A percentile compares a stretch with the other conserved stretches of the same genome.
These are phyloP conservation scores for Plectosphaerella sp. DNA, from an alignment of 2,329 filamentous ascomycete genomes.

Conservation along the genomic window DNA sequence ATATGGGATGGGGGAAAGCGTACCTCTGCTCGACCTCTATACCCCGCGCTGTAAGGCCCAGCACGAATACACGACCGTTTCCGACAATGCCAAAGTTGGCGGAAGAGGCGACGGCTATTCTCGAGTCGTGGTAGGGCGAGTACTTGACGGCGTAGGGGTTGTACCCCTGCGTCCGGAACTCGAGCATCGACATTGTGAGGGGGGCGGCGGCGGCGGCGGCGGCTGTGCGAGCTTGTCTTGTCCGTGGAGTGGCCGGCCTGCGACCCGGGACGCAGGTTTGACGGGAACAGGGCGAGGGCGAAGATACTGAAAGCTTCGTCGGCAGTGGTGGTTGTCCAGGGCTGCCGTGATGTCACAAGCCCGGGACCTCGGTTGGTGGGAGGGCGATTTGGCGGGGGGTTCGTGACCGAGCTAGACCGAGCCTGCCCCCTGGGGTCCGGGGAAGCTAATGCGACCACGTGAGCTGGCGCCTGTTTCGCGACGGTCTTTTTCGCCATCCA, in stretches of 20 bases:
- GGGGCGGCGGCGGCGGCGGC: constrained; percentile 50
- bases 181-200: constrained; percentile 62
- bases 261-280: not conserved
- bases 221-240: constrained; percentile 19
- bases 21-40: constrained; percentile 81
- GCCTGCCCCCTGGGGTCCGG: not conserved
- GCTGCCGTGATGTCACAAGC: constrained; percentile 1
- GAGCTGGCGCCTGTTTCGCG: not conserved
- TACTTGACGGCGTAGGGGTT: constrained; percentile 98
- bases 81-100: constrained; percentile 96
- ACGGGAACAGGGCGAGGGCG: not conserved
- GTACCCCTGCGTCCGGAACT: constrained; percentile 89
- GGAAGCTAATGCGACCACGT: not conserved
- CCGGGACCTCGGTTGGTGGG: constrained; percentile 1
- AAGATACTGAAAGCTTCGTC: not conserved
- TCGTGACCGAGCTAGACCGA: too few relatives aligned
- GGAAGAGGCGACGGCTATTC: constrained; percentile 84
- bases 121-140: constrained; percentile 95
- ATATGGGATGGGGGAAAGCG: constrained; percentile 12
- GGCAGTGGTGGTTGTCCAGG: not conserved
- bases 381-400: too few relatives aligned
- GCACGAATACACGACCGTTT: constrained; percentile 83
- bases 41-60: constrained; percentile 78
- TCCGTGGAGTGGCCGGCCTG: not conserved
- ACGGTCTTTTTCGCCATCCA: not conserved